Evolutionary conservation across 2,329 filamentous ascomycete species (phyloP), one percentile per base, ranked within the genome.

Genomic region (Plectosphaerella cucumerina): DNA sequence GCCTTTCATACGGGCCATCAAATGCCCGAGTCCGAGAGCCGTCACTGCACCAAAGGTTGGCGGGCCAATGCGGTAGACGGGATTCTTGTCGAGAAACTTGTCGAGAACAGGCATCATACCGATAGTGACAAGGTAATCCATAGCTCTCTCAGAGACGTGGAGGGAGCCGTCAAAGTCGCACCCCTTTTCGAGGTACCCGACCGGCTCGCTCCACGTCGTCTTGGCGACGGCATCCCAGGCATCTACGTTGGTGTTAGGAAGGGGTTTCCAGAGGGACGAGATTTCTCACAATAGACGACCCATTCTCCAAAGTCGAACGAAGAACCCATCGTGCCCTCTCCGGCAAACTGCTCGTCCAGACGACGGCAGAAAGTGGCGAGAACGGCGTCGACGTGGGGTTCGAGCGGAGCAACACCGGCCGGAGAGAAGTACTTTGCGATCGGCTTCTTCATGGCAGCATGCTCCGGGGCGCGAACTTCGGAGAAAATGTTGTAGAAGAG

Each of bases 161-260:
- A 58, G 45, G 22, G 49, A 53, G 9, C 47, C 45, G 47, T 58
- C 56, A 39, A 51, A 52, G 42, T 58, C 56, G 43, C 22, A 42
- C n/a, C 54, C 63, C 5, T 64, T 56, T 17, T 70, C 59, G 35
- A 75, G 58, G 59, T 73, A 75, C 9, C 72, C 73, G 52, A 74
- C 67, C 33, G 64, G 66, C 12, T 66, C 60, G 45, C 67, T 67
- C 50, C 72, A 75, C 31, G 67, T 68, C 6, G 70, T 58, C 35
- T 66, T 61, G 35, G 70, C 68, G 52, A 74, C 63, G 10, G 73
- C 65, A 52, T 76, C 72, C 62, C 70, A 74, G 15, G 70, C 55
- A 44, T 59, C 44, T 53, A 26, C 3, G 21, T 14, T 20, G 21
- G 12, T 23, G 35, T 45, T 49, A 15, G 6, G 11, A 12, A 4